Conservation (phyloP, 2,329 filamentous ascomycete species). For the Orbilia oligospora region DNA sequence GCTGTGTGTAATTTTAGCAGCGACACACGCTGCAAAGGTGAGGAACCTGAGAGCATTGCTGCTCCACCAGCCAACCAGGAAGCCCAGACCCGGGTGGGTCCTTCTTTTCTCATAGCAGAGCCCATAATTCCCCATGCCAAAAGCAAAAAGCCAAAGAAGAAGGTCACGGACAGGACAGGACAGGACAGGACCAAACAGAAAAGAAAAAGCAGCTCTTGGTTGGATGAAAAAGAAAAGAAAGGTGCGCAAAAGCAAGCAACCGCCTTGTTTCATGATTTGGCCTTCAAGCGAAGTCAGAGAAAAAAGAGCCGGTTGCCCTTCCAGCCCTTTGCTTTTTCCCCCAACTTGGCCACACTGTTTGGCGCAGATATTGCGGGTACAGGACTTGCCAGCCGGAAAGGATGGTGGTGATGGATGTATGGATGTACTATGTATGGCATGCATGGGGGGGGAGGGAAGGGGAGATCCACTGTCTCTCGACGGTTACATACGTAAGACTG, state of each 20-base stretch:
- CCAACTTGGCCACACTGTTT: background rate
- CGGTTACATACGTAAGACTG: constrained; percentile 16
- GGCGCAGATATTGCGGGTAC: constrained; percentile 50
- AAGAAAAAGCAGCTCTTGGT: constrained; percentile 6
- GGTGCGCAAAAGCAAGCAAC: constrained; percentile 49
- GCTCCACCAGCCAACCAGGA: constrained; percentile 48
- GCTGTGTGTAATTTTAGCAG: constrained; percentile 61
- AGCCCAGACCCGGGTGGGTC: constrained; percentile 52
- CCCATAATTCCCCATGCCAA: constrained; percentile 23
- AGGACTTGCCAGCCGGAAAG: constrained; percentile 49
- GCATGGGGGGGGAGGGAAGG: background rate
- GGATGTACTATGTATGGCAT: too few species aligned
- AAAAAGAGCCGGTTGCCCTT: constrained; percentile 39
- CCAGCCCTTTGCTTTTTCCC: constrained; percentile 36
- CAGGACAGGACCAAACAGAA: constrained; percentile 5
- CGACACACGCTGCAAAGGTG: constrained; percentile 36
- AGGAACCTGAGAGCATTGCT: constrained; percentile 43
- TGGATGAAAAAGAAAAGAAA: constrained; percentile 33
- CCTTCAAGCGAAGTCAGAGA: constrained; percentile 57
- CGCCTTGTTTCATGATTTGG: constrained; percentile 60
- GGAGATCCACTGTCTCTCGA: constrained; percentile 21
- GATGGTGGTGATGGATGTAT: constrained; percentile 8
- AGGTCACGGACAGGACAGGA: constrained; percentile 28
- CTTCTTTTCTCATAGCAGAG: constrained; percentile 15
- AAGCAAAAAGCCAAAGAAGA: constrained; percentile 41